Conservation (phyloP, 805 yeast genomes). For the Candida succiphila region DNA sequence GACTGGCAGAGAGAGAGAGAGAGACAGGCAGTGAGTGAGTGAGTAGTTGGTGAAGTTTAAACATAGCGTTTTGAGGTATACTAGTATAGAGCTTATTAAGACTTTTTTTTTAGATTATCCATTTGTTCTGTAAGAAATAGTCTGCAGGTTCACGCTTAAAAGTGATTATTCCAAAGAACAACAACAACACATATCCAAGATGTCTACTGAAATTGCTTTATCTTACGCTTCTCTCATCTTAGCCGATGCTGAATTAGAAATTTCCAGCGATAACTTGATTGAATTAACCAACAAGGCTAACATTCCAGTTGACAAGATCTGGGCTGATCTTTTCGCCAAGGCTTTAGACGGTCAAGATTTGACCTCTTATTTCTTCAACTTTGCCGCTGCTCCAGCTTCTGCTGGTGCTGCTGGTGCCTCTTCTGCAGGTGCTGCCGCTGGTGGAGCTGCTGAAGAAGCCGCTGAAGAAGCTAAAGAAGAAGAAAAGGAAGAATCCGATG, state of each 20-base stretch:
- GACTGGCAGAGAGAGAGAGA: too few species aligned
- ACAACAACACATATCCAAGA: conserved; percentile 20
- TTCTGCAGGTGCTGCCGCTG: conserved; percentile 36
- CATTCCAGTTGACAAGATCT: conserved; percentile 65
- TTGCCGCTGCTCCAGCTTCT: conserved; percentile 40
- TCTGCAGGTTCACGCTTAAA: conserved; percentile 32
- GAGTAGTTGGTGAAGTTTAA: too few species aligned
- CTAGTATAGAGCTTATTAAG: too few species aligned
- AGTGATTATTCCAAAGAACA: conserved; percentile 28
- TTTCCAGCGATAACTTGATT: conserved; percentile 73
- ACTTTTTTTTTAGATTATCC: too few species aligned
- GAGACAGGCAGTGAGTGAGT: too few species aligned
- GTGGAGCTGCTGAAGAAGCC: conserved; percentile 41
- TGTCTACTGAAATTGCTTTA: conserved; percentile 87
- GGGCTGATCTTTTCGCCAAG: conserved; percentile 78
- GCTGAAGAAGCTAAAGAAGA: conserved; percentile 44
- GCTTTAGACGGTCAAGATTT: conserved; percentile 76
- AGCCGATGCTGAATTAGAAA: conserved; percentile 93
- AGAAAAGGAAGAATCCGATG: conserved; percentile 61
- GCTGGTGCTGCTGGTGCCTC: conserved; percentile 39
- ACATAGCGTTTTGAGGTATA: too few species aligned
- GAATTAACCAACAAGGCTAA: conserved; percentile 70
- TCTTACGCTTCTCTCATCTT: conserved; percentile 97
- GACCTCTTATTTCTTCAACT: conserved; percentile 54
- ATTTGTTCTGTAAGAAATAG: conserved; percentile 22